Evolutionary conservation across 1,139 yeast genomes (phyloP).

Genomic region (Pichia sp.): DNA sequence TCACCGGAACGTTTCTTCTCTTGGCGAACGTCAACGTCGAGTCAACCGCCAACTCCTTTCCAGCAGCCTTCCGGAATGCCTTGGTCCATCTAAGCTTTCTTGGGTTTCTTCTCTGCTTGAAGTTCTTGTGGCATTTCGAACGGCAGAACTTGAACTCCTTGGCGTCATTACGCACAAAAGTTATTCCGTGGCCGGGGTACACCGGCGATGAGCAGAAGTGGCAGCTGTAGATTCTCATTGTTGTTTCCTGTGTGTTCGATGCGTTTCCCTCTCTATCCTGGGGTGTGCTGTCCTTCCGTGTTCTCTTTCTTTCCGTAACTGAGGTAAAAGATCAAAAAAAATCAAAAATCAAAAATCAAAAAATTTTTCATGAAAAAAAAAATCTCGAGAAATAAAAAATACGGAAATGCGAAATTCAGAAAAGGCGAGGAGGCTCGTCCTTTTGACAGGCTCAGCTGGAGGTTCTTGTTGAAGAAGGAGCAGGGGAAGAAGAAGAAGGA

Average conservation of each 20-base stretch:
- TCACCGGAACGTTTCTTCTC: constrained; percentile 95
- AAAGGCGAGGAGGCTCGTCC: not conserved
- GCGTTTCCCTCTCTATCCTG: not conserved
- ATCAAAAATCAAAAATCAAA: not conserved
- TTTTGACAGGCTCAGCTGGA: too few species aligned
- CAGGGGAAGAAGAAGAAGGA: too few species aligned
- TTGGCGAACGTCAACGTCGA: constrained; percentile 94
- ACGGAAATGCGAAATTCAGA: not conserved
- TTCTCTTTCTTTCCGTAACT: not conserved
- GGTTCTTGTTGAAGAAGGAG: too few species aligned
- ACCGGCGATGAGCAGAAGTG: constrained; percentile 98
- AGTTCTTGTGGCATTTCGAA: constrained; percentile 95
- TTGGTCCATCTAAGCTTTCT: constrained; percentile 98
- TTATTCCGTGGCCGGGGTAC: constrained; percentile 95
- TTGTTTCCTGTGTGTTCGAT: not conserved
- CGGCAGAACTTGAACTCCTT: constrained; percentile 97
- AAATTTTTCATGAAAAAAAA: constrained; percentile 1
- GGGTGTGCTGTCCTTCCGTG: not conserved
- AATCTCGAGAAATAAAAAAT: not conserved
- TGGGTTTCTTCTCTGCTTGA: constrained; percentile 98
- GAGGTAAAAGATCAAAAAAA: not conserved
- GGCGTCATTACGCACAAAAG: constrained; percentile 97
- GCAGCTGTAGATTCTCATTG: constrained; percentile 90
- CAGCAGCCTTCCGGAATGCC: constrained; percentile 98
- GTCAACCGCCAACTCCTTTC: constrained; percentile 97